phyloP scores from a whole-genome alignment of 768 basidiomycete species.

The Lactifluus echinatus region DNA sequence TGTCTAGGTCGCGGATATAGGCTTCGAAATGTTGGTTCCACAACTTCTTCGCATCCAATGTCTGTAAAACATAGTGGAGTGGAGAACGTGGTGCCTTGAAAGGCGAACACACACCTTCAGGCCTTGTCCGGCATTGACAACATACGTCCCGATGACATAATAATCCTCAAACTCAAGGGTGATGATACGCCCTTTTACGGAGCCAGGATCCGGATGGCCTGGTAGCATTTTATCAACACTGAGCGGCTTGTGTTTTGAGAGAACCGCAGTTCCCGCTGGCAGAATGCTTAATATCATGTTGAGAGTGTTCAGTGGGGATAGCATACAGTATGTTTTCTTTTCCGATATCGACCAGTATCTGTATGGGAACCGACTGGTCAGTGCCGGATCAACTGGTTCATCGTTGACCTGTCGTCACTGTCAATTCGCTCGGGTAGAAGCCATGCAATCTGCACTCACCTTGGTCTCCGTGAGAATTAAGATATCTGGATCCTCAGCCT shows the following conservation, averaged over 20 bases:
- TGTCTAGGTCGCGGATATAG: slow-evolving; percentile 65
- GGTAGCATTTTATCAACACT: slow-evolving; percentile 60
- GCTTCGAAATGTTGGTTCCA: slow-evolving; percentile 75
- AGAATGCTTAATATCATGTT: background rate
- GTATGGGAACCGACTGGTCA: slow-evolving; percentile 56
- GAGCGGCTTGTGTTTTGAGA: slow-evolving; percentile 69
- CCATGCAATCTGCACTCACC: slow-evolving; percentile 28
- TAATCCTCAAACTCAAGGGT: slow-evolving; percentile 70
- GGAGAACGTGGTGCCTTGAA: background rate
- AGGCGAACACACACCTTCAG: slow-evolving; percentile 40
- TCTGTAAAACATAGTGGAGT: slow-evolving; percentile 34
- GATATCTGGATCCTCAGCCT: slow-evolving; percentile 81
- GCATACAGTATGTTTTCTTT: slow-evolving; percentile 72
- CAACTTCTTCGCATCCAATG: slow-evolving; percentile 60
- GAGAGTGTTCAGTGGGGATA: background rate
- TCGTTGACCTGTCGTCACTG: slow-evolving; percentile 52
- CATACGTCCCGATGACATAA: slow-evolving; percentile 74
- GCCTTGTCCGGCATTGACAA: slow-evolving; percentile 70
- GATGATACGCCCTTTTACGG: slow-evolving; percentile 68
- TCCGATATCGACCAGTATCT: slow-evolving; percentile 68
- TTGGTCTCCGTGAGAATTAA: slow-evolving; percentile 84
- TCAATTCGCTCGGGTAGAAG: background rate
- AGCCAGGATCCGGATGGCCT: slow-evolving; percentile 55
- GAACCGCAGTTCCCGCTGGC: slow-evolving; percentile 70
- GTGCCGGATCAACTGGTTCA: slow-evolving; percentile 47